These are phyloP conservation scores for Aspergillaceae sp. DNA, from an alignment of 2,329 filamentous ascomycete species.

Conservation along the genomic window DNA sequence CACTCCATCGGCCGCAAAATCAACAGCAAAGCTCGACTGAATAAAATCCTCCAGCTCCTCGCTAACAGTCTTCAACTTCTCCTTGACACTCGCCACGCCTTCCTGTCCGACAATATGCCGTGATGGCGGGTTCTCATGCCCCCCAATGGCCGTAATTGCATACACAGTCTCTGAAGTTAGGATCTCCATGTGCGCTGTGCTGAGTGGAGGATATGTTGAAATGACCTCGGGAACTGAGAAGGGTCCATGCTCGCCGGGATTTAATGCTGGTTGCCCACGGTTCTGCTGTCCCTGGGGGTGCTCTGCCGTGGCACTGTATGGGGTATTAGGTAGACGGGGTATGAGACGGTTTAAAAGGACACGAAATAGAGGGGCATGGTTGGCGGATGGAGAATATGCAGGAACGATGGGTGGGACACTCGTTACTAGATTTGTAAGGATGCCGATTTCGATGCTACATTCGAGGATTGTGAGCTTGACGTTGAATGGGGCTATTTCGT, in stretches of 20 bases:
- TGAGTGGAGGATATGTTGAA: conserved; percentile 66
- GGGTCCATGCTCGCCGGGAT: conserved; percentile 23
- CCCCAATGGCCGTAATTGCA: conserved; percentile 82
- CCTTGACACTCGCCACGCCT: conserved; percentile 77
- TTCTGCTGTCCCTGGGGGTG: too few species aligned
- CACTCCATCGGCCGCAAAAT: conserved; percentile 39
- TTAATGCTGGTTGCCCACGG: conserved; percentile 7
- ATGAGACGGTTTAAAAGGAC: conserved; percentile 75
- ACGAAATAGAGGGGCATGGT: conserved; percentile 69
- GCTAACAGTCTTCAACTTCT: conserved; percentile 92
- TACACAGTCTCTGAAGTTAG: conserved; percentile 84
- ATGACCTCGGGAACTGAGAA: conserved; percentile 43
- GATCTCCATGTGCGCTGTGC: conserved; percentile 57
- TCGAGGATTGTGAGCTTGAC: conserved; percentile 94
- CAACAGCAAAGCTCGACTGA: conserved; percentile 76
- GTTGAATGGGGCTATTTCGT: conserved; percentile 95
- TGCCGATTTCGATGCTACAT: conserved; percentile 84
- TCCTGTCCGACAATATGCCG: conserved; percentile 90
- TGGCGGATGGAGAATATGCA: conserved; percentile 59
- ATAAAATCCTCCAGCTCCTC: conserved; percentile 96
- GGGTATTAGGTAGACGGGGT: conserved; percentile 54
- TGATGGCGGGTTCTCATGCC: conserved; percentile 90
- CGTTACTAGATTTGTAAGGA: conserved; percentile 77
- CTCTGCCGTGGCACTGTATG: conserved; percentile 4
- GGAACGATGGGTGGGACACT: conserved; percentile 68